Evolutionary conservation across 495 filamentous ascomycete genomes (phyloP), one percentile per base, ranked within the genome.

Genomic region (Talaromyces borbonicus): DNA sequence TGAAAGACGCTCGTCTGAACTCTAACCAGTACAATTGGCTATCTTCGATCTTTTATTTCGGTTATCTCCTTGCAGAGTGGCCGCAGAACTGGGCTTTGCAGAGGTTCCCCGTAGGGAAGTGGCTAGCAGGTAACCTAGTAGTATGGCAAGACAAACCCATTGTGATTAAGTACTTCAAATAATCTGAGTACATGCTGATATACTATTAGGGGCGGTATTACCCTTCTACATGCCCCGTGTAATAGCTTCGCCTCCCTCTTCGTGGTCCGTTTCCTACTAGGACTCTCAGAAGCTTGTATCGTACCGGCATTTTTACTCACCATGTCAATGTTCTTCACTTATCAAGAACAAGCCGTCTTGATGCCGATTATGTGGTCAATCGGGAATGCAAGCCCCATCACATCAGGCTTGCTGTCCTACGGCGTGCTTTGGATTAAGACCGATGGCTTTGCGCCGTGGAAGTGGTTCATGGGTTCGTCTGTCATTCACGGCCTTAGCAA

Each of bases 41-140:
- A 5, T 63, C 67, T 5, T 69, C 64, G 46, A 66, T 73, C 42
- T 80, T 80, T 55, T 81, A 81, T 54, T 77, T 81, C 29, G 78
- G 62, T 33, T 56, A 52, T 46, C 57, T 69, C 0, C 26, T 65
- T 8, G 61, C 64, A 20, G 64, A 69, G 43, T 69, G 55, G 61
- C 62, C 62, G 11, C 63, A 67, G 19, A 69, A 66, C 31, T 64
- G 58, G 56, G 60, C 64, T 6, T 50, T 69, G 39, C 66, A 69
- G 46, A 51, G 57, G 16, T 69, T 67, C 32, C 66, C 63, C 2
- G 58, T 63, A 26, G 63, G 47, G 2, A 67, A 67, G 52, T 69
- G 62, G 58, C 40, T 66, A 15, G 55, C 64, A 2, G 59, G 60
- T 1, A 67, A 65, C 47, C 41, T 67, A 4, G 49, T 65, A 22